Conservation (phyloP, 2,329 filamentous ascomycete genomes). For the Aspergillus thermomutatus region DNA sequence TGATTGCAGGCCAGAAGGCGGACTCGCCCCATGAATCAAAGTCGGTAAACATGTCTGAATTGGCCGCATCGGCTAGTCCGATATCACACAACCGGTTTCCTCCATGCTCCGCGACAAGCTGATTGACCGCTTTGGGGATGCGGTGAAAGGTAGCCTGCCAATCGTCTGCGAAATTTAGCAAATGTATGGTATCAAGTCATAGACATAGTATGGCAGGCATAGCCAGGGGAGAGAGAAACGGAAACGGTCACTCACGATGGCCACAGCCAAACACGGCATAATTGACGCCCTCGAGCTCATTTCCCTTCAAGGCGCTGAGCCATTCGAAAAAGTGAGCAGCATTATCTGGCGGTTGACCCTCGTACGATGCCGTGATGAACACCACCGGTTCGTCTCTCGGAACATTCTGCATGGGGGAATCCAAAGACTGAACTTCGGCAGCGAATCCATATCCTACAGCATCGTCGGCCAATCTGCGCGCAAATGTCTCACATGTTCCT, state of each 20-base stretch:
- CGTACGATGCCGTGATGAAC: conserved; percentile 68
- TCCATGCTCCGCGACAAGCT: conserved; percentile 50
- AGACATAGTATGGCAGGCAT: not conserved
- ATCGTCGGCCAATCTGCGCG: conserved; percentile 59
- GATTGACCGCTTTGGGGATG: conserved; percentile 62
- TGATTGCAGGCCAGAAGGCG: conserved; percentile 51
- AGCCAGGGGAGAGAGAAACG: not conserved
- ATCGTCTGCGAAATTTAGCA: conserved; percentile 34
- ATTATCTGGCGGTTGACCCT: conserved; percentile 71
- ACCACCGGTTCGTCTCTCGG: conserved; percentile 61
- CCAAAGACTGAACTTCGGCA: conserved; percentile 56
- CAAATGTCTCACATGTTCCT: conserved; percentile 70
- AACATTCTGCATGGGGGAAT: conserved; percentile 59
- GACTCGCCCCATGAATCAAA: conserved; percentile 68
- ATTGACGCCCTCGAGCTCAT: conserved; percentile 54
- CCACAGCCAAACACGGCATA: conserved; percentile 72
- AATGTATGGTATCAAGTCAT: conserved; percentile 7
- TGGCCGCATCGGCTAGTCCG: conserved; percentile 59
- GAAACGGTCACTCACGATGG: conserved; percentile 38
- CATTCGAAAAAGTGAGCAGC: conserved; percentile 66
- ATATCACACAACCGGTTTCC: conserved; percentile 48
- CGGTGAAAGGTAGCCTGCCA: conserved; percentile 62
- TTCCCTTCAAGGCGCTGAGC: conserved; percentile 54
- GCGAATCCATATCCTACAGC: conserved; percentile 59
- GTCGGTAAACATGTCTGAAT: conserved; percentile 64